Evolutionary conservation across 495 filamentous ascomycete genomes (phyloP), one percentile per base, ranked within the genome.

Genomic region (Haplographium delicatum): DNA sequence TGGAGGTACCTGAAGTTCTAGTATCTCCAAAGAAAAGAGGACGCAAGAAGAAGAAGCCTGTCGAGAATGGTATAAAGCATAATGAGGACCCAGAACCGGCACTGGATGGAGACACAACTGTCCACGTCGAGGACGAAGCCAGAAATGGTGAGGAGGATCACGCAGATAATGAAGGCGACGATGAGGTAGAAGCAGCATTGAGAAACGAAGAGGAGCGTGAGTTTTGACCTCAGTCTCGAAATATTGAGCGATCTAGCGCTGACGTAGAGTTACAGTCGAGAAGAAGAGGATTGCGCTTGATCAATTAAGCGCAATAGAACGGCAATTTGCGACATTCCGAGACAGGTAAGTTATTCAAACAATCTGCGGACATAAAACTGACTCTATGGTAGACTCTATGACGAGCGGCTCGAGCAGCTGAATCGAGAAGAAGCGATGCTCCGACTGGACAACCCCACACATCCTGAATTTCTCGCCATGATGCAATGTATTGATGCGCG

Each of bases 391-490:
- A 96, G 89, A 51, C 79, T 96, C 23, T 91, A 86, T 63, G 85
- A 94, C 54, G 91, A 96, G 62, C 80, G 86, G 53, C 74, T 98
- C 31, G 83, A 84, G 9, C 80, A 86, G 58, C 69, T 91, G 37
- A 85, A 91, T 55, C 75, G 79, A 52, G 91, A 98, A 76, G 80
- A 96, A 50, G 82, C 85, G 23, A 82, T 93, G 77, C 76, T 97
- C 25, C 76, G 74, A 48, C 75, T 82, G 44, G 80, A 87, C 1
- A 82, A 82, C 44, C 84, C 83, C 22, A 86, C 79, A n/a, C 93
- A 98, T 65, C 86, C 88, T 25, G 91, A 95, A 63, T 87, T 88
- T 51, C 71, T 94, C 39, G 84, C 84, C 0, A 88, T 91, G 80
- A 78, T 94, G 57, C 79, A 89, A 61, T 87, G 82, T 63, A 77